Evolutionary conservation across 192 early-diverging fungal genomes (phyloP).

Genomic region (Piromyces finnis): DNA sequence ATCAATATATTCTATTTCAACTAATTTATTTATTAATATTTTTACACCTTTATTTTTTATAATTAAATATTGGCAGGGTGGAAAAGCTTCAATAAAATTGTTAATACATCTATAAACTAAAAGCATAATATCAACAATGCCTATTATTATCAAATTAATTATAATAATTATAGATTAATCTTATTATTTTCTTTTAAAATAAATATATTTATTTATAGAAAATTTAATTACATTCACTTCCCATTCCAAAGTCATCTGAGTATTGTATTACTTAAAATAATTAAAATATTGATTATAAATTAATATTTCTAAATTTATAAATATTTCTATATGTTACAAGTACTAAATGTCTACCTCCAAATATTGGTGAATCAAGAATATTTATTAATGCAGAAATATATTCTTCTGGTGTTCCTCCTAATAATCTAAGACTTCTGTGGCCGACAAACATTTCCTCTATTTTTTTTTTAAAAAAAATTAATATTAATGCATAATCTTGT

Average conservation of each 20-base stretch:
- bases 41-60: constrained; percentile 48
- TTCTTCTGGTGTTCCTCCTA: not conserved
- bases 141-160: too few species aligned
- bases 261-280: not conserved
- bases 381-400: not conserved
- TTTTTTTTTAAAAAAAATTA: too few species aligned
- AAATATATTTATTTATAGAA: too few species aligned
- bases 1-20: constrained; percentile 80
- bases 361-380: not conserved
- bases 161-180: too few species aligned
- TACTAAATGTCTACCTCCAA: not conserved
- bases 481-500: too few species aligned
- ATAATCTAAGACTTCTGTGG: not conserved
- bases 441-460: not conserved
- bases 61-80: constrained; percentile 37
- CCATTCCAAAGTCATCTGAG: not conserved
- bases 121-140: constrained; percentile 41
- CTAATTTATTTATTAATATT: constrained; percentile 55
- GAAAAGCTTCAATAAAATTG: constrained; percentile 79
- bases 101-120: constrained; percentile 76
- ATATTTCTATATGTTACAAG: too few species aligned
- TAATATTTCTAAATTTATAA: too few species aligned
- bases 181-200: too few species aligned
- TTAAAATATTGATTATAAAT: too few species aligned
- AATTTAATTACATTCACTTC: not conserved